Evolutionary conservation across 2,329 filamentous ascomycete genomes (phyloP).

Genomic region (Trichoderma atrobrunneum): DNA sequence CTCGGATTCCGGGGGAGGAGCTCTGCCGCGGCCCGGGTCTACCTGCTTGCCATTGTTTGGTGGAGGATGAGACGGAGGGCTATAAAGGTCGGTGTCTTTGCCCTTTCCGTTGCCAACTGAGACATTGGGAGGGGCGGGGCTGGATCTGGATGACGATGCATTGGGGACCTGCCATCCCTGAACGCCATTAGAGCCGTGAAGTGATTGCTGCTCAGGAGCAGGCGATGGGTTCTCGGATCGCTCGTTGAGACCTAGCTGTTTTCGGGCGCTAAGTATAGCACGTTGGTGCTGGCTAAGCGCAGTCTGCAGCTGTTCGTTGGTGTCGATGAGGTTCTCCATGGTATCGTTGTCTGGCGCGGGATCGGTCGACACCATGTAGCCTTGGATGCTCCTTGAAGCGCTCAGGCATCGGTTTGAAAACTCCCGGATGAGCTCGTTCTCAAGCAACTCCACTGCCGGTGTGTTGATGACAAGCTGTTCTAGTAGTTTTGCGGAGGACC

Average conservation of each 20-base stretch:
- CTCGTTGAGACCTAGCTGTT: slow-evolving; percentile 45
- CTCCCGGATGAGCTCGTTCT: slow-evolving; percentile 88
- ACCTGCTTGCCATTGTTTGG: slow-evolving; percentile 21
- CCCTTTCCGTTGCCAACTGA: slow-evolving; percentile 30
- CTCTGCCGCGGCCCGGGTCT: slow-evolving; percentile 27
- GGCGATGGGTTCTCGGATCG: slow-evolving; percentile 30
- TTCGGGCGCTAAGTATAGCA: slow-evolving; percentile 64
- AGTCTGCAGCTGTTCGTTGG: slow-evolving; percentile 84
- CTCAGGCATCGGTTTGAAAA: slow-evolving; percentile 83
- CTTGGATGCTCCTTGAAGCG: slow-evolving; percentile 77
- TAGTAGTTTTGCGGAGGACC: slow-evolving; percentile 87
- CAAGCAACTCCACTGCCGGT: slow-evolving; percentile 68
- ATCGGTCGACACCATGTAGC: slow-evolving; percentile 76
- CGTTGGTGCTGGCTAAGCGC: slow-evolving; percentile 83
- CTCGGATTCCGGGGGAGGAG: slow-evolving; percentile 11
- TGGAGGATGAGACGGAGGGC: slow-evolving; percentile 27
- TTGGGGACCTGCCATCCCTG: slow-evolving; percentile 19
- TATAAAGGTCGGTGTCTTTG: slow-evolving; percentile 33
- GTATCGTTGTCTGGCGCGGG: slow-evolving; percentile 89
- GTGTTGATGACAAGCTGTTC: slow-evolving; percentile 88
- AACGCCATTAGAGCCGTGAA: slow-evolving; percentile 22
- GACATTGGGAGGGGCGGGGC: not conserved
- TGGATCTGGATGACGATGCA: not conserved
- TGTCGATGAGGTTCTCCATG: slow-evolving; percentile 89
- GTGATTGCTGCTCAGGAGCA: slow-evolving; percentile 27